These are phyloP conservation scores for Saccharomycopsis fodiens DNA, from an alignment of 805 yeast species.

Conservation along the genomic window DNA sequence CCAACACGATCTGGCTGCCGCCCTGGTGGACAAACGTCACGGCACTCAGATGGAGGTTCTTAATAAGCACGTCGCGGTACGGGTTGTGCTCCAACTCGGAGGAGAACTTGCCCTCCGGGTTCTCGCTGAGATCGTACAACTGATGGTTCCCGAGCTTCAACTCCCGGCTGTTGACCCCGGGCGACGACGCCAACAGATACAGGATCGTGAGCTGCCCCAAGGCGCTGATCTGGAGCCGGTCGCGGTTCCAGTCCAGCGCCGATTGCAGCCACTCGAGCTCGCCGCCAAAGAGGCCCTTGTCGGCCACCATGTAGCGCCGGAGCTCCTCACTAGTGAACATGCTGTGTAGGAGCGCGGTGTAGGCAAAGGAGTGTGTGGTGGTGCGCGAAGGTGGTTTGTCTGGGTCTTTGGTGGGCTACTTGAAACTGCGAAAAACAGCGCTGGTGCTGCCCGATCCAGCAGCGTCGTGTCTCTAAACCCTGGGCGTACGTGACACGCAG, in stretches of 20 bases:
- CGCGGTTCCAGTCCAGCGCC: slow-evolving; percentile 4
- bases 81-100: neutral
- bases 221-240: slow-evolving; percentile 12
- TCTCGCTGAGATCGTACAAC: slow-evolving; percentile 6
- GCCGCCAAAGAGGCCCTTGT: slow-evolving; percentile 21
- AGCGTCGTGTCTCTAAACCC: too few relatives aligned
- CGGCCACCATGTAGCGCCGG: slow-evolving; percentile 9
- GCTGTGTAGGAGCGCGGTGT: too few relatives aligned
- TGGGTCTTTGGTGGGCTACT: too few relatives aligned
- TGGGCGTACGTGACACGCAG: too few relatives aligned
- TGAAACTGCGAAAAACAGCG: too few relatives aligned
- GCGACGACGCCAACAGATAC: slow-evolving; percentile 1
- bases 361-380: too few relatives aligned
- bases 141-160: slow-evolving; percentile 5
- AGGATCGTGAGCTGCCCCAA: slow-evolving; percentile 15
- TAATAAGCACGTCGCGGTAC: slow-evolving; percentile 22
- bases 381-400: too few relatives aligned
- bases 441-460: too few relatives aligned
- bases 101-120: neutral
- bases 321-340: slow-evolving; percentile 10
- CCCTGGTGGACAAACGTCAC: slow-evolving; percentile 22
- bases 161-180: slow-evolving; percentile 2
- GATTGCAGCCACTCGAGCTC: slow-evolving; percentile 19
- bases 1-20: slow-evolving; percentile 33
- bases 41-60: slow-evolving; percentile 26